These are phyloP conservation scores for Mycena crocata DNA, from an alignment of 768 basidiomycete genomes.

Conservation along the genomic window DNA sequence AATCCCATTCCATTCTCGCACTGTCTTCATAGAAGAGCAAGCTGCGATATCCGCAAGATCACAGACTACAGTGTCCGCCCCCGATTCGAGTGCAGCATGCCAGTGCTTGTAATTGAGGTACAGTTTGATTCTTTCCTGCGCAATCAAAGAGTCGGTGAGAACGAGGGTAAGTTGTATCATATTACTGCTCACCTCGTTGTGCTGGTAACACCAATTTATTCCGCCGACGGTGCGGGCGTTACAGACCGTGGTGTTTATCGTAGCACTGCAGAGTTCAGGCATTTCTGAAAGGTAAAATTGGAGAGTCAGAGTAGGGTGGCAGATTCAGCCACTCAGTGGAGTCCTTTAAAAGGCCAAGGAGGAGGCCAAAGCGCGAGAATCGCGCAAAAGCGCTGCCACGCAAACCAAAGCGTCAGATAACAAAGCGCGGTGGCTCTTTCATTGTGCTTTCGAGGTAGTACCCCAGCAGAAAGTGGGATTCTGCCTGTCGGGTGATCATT, in stretches of 20 bases:
- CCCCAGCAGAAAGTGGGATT: too few relatives aligned
- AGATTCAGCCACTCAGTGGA: too few relatives aligned
- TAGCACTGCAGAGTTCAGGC: constrained; percentile 3
- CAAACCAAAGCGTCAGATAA: too few relatives aligned
- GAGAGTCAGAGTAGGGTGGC: too few relatives aligned
- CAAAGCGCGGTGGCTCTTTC: too few relatives aligned
- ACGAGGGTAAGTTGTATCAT: too few relatives aligned
- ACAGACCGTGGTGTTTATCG: constrained; percentile 7
- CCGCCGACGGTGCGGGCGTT: neutral
- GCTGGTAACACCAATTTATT: constrained; percentile 40
- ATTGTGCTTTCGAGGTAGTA: too few relatives aligned
- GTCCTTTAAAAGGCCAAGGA: too few relatives aligned
- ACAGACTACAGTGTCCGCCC: constrained; percentile 32
- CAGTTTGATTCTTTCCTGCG: constrained; percentile 46
- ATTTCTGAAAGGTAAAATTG: neutral
- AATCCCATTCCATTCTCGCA: constrained; percentile 45
- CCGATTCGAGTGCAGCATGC: constrained; percentile 41
- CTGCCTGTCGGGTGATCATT: too few relatives aligned
- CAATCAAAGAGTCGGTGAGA: neutral
- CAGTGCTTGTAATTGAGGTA: constrained; percentile 49
- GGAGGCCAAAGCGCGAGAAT: too few relatives aligned
- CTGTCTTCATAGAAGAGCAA: constrained; percentile 42
- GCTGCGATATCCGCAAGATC: constrained; percentile 37
- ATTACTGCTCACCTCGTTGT: constrained; percentile 40
- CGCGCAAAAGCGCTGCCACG: too few relatives aligned